Percentiles rank a stretch among this genome's conserved stretches.
Evolutionary conservation across 176 grass and related monocot species (phyloP).

Genomic region (Typha latifolia): DNA sequence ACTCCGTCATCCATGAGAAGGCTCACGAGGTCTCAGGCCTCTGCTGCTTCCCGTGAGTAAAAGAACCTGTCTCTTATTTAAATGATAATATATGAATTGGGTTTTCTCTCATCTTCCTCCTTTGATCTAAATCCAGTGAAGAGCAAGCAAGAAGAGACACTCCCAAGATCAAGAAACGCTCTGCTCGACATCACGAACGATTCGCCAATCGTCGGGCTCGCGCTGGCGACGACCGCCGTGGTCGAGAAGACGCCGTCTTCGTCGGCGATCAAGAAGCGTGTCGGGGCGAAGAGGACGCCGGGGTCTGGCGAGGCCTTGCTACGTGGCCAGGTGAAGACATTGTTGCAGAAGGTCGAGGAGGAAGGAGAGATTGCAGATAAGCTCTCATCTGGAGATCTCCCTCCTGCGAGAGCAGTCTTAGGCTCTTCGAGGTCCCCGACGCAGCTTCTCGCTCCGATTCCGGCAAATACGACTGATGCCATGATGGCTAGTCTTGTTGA

Average conservation of each 20-base stretch:
- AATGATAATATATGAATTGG: too few species aligned
- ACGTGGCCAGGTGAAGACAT: constrained; percentile 6
- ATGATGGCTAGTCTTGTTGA: background rate
- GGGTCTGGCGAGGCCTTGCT: constrained; percentile 6
- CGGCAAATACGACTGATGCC: background rate
- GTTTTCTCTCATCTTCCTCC: too few species aligned
- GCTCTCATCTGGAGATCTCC: background rate
- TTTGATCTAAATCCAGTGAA: constrained; percentile 4
- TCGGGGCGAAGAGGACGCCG: constrained; percentile 3
- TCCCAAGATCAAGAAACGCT: constrained; percentile 7
- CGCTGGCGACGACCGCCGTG: background rate
- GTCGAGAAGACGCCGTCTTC: constrained; percentile 11
- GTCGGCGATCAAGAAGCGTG: background rate
- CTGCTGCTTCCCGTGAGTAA: constrained; percentile 3
- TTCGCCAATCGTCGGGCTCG: constrained; percentile 12
- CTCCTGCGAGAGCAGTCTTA: background rate
- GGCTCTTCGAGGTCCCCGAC: background rate
- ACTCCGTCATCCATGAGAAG: constrained; percentile 16
- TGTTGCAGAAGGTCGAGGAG: constrained; percentile 8
- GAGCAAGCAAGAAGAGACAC: constrained; percentile 1
- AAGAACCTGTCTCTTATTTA: background rate
- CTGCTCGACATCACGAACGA: constrained; percentile 20
- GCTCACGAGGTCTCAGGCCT: constrained; percentile 17
- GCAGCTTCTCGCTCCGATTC: too few species aligned
- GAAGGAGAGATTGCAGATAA: background rate